These are phyloP conservation scores for Echites panduratus DNA, from an alignment of 257 asterid species.

Conservation along the genomic window DNA sequence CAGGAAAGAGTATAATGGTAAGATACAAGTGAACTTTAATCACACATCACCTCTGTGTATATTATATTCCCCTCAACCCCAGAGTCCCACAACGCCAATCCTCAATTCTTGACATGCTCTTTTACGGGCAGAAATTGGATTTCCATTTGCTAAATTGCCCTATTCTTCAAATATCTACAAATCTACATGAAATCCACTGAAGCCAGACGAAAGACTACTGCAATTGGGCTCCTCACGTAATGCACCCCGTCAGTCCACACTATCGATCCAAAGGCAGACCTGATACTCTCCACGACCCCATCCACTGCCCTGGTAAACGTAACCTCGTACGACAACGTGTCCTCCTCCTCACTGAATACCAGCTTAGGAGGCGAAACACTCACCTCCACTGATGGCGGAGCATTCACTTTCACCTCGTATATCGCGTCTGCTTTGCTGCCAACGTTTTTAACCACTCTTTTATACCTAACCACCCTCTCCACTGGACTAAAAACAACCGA, in stretches of 20 bases:
- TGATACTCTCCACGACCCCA: slow-evolving; percentile 19
- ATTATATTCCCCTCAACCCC: too few species aligned
- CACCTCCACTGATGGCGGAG: slow-evolving; percentile 70
- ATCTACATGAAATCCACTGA: slow-evolving; percentile 44
- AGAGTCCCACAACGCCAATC: too few species aligned
- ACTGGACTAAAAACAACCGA: slow-evolving; percentile 49
- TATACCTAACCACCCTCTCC: slow-evolving; percentile 45
- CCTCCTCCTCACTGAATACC: slow-evolving; percentile 38
- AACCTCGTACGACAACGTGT: slow-evolving; percentile 57
- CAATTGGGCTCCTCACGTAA: slow-evolving; percentile 70
- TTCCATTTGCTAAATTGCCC: not conserved
- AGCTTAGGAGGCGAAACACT: slow-evolving; percentile 59
- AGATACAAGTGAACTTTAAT: too few species aligned
- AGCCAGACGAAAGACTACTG: slow-evolving; percentile 42
- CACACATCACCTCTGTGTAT: too few species aligned
- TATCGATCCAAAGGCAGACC: slow-evolving; percentile 63
- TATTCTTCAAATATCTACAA: not conserved
- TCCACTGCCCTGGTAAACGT: slow-evolving; percentile 40
- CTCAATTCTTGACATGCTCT: not conserved
- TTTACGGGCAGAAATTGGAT: not conserved
- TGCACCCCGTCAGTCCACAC: slow-evolving; percentile 78
- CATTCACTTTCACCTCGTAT: slow-evolving; percentile 60
- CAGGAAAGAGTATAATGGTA: too few species aligned
- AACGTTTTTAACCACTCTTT: slow-evolving; percentile 65
- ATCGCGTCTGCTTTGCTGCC: slow-evolving; percentile 37